Conservation (phyloP, 1,284 basidiomycete genomes). For the Marasmius oreades region DNA sequence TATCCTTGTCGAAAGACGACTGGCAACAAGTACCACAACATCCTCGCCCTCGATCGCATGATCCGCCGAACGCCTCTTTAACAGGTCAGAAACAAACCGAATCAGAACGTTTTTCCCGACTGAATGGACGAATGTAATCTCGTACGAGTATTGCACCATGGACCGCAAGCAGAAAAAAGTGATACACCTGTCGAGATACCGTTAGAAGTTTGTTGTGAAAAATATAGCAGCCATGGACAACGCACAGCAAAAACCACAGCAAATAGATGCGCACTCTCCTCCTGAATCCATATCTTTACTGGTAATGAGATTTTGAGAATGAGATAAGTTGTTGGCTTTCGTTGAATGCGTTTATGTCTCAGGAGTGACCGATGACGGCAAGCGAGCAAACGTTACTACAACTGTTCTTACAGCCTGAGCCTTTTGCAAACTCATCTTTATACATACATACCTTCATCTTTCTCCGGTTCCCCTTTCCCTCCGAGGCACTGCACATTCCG, state of each 20-base stretch:
- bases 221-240: background rate
- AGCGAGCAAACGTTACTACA: no score
- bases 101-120: background rate
- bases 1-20: slow-evolving; percentile 39
- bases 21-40: slow-evolving; percentile 41
- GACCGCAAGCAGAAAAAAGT: background rate
- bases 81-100: background rate
- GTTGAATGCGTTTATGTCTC: no score
- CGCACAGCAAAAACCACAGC: background rate
- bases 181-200: background rate
- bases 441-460: no score
- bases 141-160: slow-evolving; percentile 1
- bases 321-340: no score
- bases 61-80: background rate
- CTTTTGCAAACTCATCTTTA: no score
- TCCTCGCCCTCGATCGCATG: slow-evolving; percentile 18
- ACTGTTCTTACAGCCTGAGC: no score
- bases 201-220: no score
- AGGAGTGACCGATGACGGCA: no score
- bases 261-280: background rate
- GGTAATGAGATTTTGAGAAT: no score
- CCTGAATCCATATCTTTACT: background rate
- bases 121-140: no score
- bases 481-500: no score
- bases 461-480: no score